These are phyloP conservation scores for Ustilago esculenta DNA, from an alignment of 1,284 basidiomycete species.

Conservation along the genomic window DNA sequence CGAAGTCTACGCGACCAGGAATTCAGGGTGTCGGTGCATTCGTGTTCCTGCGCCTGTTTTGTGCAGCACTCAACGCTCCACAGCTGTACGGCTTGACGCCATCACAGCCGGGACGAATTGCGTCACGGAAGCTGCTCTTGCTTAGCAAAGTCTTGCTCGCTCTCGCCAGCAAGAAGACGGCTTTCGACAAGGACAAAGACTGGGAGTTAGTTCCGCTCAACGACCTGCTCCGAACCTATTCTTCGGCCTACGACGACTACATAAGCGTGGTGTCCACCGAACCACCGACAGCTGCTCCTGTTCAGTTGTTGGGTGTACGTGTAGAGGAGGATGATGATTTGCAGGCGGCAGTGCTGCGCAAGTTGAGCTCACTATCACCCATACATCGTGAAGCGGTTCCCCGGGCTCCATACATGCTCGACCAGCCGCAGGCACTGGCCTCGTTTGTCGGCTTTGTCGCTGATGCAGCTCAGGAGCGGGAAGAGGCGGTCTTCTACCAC, in stretches of 20 bases:
- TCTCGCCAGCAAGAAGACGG: conserved; percentile 51
- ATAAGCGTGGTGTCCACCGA: conserved; percentile 57
- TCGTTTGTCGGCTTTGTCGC: conserved; percentile 50
- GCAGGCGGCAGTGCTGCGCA: conserved; percentile 30
- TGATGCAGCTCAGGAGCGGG: conserved; percentile 28
- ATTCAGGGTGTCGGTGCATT: conserved; percentile 60
- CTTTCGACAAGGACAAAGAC: conserved; percentile 58
- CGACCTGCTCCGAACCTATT: conserved; percentile 48
- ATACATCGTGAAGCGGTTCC: conserved; percentile 58
- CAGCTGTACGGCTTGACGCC: conserved; percentile 57
- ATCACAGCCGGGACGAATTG: conserved; percentile 26
- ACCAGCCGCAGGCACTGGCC: conserved; percentile 49
- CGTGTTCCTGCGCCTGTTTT: conserved; percentile 59
- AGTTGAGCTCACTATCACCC: conserved; percentile 16
- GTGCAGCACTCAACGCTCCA: conserved; percentile 57
- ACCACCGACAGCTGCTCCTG: conserved; percentile 28
- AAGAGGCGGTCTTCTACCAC: background rate
- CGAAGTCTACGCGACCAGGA: conserved; percentile 46
- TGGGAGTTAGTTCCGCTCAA: conserved; percentile 48
- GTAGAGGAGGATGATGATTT: conserved; percentile 49
- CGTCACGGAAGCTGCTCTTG: conserved; percentile 41
- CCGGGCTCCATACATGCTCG: conserved; percentile 46
- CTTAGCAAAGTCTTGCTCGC: conserved; percentile 56
- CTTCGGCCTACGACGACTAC: conserved; percentile 57
- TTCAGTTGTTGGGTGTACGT: conserved; percentile 23